Evolutionary conservation across 208 protist species (phyloP).

Genomic region (Crithidia thermophila): DNA sequence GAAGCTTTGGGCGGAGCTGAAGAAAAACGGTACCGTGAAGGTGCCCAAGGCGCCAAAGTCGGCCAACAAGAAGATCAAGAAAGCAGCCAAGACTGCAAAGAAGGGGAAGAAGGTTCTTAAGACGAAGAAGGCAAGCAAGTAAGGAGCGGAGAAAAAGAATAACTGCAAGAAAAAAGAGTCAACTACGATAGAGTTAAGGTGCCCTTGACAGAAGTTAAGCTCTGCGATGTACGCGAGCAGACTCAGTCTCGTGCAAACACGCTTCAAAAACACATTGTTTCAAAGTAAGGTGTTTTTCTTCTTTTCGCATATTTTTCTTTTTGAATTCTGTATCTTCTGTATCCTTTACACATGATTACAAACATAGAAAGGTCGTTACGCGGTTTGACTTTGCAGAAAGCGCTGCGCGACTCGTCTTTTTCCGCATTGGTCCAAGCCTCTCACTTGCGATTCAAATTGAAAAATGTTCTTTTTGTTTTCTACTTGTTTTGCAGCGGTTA

Average conservation of each 20-base stretch:
- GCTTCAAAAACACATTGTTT: too few relatives aligned
- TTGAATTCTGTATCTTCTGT: background rate
- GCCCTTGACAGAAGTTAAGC: too few relatives aligned
- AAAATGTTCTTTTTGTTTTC: too few relatives aligned
- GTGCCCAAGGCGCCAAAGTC: slow-evolving; percentile 31
- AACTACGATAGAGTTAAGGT: too few relatives aligned
- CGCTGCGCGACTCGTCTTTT: too few relatives aligned
- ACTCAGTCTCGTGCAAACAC: too few relatives aligned
- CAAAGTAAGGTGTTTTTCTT: background rate
- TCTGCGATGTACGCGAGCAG: too few relatives aligned
- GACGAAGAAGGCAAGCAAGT: slow-evolving; percentile 22
- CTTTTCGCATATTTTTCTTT: background rate
- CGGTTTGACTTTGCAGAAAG: too few relatives aligned
- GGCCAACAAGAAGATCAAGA: slow-evolving; percentile 35
- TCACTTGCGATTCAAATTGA: too few relatives aligned
- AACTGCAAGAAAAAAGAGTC: background rate
- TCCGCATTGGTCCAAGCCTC: too few relatives aligned
- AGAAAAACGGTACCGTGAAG: slow-evolving; percentile 39
- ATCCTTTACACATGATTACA: too few relatives aligned
- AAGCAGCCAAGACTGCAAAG: slow-evolving; percentile 23
- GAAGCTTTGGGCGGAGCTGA: slow-evolving; percentile 66
- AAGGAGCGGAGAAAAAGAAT: background rate
- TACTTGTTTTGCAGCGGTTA: slow-evolving; percentile 5
- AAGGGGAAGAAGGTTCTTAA: slow-evolving; percentile 20
- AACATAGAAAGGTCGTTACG: too few relatives aligned